A percentile compares a stretch with the other conserved stretches of the same genome.
These are phyloP conservation scores for Somion occarium DNA, from an alignment of 1,284 basidiomycete genomes.

Conservation along the genomic window DNA sequence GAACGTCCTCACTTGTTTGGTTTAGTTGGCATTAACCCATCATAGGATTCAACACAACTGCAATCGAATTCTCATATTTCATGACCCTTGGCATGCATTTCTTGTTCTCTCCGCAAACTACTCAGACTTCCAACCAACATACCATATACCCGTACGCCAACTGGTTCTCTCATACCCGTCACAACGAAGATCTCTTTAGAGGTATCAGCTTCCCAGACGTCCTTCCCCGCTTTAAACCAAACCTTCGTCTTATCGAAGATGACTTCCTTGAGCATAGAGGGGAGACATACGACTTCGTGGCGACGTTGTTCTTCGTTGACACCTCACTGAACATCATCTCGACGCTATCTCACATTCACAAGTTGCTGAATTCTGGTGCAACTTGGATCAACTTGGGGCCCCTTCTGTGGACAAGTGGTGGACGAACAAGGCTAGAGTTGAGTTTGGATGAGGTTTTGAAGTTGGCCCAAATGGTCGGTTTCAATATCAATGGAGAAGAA, in stretches of 20 bases:
- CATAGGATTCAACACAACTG: slow-evolving; percentile 50
- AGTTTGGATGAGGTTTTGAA: slow-evolving; percentile 55
- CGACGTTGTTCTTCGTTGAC: slow-evolving; percentile 70
- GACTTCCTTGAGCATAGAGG: slow-evolving; percentile 43
- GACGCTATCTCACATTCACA: slow-evolving; percentile 48
- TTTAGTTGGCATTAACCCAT: not conserved
- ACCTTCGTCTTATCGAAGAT: slow-evolving; percentile 40
- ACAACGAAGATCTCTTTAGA: slow-evolving; percentile 46
- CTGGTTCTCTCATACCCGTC: slow-evolving; percentile 65
- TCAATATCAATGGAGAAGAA: slow-evolving; percentile 29
- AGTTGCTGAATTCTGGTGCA: slow-evolving; percentile 51
- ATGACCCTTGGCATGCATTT: slow-evolving; percentile 59
- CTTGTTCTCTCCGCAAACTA: slow-evolving; percentile 44
- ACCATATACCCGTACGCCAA: slow-evolving; percentile 53
- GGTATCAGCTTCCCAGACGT: slow-evolving; percentile 52
- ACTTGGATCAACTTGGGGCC: slow-evolving; percentile 68
- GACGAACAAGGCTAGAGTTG: slow-evolving; percentile 50
- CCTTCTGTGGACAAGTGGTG: slow-evolving; percentile 55
- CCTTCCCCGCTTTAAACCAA: slow-evolving; percentile 40
- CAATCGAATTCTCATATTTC: slow-evolving; percentile 58
- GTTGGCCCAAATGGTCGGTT: slow-evolving; percentile 47
- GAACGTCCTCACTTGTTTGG: slow-evolving; percentile 7
- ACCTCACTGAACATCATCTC: slow-evolving; percentile 56
- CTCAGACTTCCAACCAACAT: slow-evolving; percentile 40
- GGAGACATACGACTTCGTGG: slow-evolving; percentile 49